Evolutionary conservation across 306 rosid genomes (phyloP).

Genomic region (Cajanus cajan): DNA sequence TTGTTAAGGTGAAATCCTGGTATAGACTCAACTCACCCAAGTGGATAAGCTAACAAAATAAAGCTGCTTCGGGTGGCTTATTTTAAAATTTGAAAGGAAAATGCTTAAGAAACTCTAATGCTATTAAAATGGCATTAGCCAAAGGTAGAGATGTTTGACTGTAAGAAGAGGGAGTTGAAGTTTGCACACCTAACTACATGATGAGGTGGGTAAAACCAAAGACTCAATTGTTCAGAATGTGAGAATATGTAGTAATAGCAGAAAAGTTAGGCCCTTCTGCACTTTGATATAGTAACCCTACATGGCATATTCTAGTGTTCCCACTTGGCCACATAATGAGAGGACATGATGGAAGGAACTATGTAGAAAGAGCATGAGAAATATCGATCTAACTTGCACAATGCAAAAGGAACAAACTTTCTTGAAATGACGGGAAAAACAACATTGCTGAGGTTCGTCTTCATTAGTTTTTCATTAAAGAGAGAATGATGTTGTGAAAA

Average conservation of each 20-base stretch:
- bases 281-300: conserved; percentile 21
- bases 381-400: not conserved
- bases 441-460: not conserved
- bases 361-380: conserved; percentile 12
- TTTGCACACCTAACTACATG: conserved; percentile 4
- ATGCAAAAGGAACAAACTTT: not conserved
- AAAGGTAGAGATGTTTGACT: conserved; percentile 11
- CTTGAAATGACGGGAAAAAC: not conserved
- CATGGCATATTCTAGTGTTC: conserved; percentile 40
- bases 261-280: conserved; percentile 50
- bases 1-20: not conserved
- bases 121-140: not conserved
- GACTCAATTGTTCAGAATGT: conserved; percentile 24
- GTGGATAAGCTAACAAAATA: not conserved
- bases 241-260: not conserved
- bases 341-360: conserved; percentile 32
- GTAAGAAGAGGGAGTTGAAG: not conserved
- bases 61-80: not conserved
- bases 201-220: conserved; percentile 25
- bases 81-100: conserved; percentile 3
- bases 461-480: not conserved
- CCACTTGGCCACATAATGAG: conserved; percentile 26
- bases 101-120: not conserved
- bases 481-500: too few relatives aligned
- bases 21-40: not conserved